Evolutionary conservation across 2,329 filamentous ascomycete species (phyloP).

Genomic region (Blastomyces percursus): DNA sequence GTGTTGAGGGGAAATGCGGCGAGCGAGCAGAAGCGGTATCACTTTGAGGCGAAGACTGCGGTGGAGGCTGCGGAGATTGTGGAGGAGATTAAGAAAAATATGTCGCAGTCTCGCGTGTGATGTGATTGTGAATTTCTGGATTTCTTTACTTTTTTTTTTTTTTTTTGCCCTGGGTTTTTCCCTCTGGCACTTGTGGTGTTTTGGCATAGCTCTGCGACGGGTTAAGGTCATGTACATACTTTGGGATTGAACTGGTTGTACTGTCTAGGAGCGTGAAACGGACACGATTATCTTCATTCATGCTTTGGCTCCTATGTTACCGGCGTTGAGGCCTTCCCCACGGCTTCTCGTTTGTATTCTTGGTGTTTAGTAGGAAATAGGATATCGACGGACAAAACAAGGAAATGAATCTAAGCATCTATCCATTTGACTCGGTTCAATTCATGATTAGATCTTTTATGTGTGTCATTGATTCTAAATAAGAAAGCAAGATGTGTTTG

Average conservation of each 20-base stretch:
- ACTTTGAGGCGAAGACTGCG: conserved; percentile 50
- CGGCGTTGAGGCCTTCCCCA: not conserved
- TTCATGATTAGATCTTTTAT: not conserved
- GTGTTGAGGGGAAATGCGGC: conserved; percentile 52
- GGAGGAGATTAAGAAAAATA: conserved; percentile 51
- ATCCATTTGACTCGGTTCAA: not conserved
- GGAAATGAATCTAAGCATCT: not conserved
- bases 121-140: not conserved
- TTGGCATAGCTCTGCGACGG: not conserved
- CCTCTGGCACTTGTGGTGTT: not conserved
- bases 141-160: not conserved
- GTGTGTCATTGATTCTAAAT: not conserved
- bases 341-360: not conserved
- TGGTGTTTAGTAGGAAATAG: not conserved
- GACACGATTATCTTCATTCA: not conserved
- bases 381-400: not conserved
- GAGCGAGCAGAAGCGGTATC: conserved; percentile 54
- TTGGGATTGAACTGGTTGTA: conserved; percentile 6
- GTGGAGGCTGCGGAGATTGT: conserved; percentile 53
- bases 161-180: not conserved
- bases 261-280: conserved; percentile 10
- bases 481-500: not conserved
- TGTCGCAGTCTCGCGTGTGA: conserved; percentile 37
- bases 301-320: not conserved
- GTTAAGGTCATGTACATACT: not conserved